A percentile compares a stretch with the other conserved stretches of the same genome.
Conservation (phyloP, 2,329 filamentous ascomycete genomes). For the Sclerotinia borealis region DNA sequence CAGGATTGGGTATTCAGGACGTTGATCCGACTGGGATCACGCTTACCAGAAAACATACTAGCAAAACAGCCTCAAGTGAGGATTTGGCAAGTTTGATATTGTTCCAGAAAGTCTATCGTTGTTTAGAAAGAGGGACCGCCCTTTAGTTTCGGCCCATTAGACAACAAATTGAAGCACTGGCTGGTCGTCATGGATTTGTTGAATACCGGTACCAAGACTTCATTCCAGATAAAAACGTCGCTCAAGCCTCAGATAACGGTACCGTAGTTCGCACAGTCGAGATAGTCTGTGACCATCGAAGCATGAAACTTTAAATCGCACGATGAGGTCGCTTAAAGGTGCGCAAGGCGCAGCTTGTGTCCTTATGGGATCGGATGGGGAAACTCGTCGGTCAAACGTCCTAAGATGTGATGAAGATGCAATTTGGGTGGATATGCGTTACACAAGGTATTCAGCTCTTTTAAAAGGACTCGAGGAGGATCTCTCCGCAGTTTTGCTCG, state of each 20-base stretch:
- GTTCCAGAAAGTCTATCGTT: neutral
- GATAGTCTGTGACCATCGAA: neutral
- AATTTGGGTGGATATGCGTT: neutral
- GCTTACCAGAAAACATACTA: neutral
- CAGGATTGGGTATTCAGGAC: neutral
- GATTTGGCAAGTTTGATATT: neutral
- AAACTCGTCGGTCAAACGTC: neutral
- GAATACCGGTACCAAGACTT: neutral
- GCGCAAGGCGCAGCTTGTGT: neutral
- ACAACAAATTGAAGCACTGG: neutral
- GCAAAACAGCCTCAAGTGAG: neutral
- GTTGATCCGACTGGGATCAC: neutral
- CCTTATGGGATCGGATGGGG: neutral
- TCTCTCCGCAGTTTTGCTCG: neutral
- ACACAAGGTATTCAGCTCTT: neutral
- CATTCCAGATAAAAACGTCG: neutral
- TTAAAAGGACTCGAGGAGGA: neutral
- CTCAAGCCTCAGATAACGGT: neutral
- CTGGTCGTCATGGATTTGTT: neutral
- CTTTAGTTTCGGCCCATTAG: neutral
- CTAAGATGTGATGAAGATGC: neutral
- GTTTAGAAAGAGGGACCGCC: no score
- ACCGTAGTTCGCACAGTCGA: neutral
- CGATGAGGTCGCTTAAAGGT: neutral
- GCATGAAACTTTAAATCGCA: neutral